Evolutionary conservation across 163 green algal species (phyloP).

Genomic region (Trebouxia gelatinosa): DNA sequence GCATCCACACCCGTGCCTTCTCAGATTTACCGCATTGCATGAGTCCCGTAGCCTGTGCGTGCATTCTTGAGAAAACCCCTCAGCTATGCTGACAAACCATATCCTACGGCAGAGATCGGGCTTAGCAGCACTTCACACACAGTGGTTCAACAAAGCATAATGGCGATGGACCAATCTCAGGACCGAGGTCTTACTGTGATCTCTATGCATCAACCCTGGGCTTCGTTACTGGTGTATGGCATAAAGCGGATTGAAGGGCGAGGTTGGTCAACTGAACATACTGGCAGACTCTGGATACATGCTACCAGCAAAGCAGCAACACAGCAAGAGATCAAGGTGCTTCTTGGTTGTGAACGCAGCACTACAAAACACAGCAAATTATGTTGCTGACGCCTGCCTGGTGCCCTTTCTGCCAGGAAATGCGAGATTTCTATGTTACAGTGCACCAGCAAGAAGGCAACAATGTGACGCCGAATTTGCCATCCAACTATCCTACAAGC

Average conservation of each 20-base stretch:
- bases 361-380: neutral
- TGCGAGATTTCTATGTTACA: constrained; percentile 45
- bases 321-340: constrained; percentile 32
- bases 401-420: constrained; percentile 27
- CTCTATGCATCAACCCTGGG: constrained; percentile 62
- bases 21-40: too few species aligned
- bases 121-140: too few species aligned
- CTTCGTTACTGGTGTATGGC: constrained; percentile 54
- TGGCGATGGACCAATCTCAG: too few species aligned
- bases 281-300: constrained; percentile 58
- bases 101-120: too few species aligned
- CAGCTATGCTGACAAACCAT: too few species aligned
- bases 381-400: neutral
- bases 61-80: too few species aligned
- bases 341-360: neutral
- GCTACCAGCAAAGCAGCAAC: constrained; percentile 39
- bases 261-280: constrained; percentile 45
- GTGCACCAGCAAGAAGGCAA: constrained; percentile 35
- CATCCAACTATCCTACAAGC: constrained; percentile 43
- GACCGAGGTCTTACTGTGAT: neutral
- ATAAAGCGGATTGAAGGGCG: constrained; percentile 62
- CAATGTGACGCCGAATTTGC: constrained; percentile 29
- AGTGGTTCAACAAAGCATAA: too few species aligned
- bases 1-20: too few species aligned
- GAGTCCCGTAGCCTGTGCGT: too few species aligned